phyloP scores from a whole-genome alignment of 2,329 filamentous ascomycete species.

The Ophiostoma australiae region DNA sequence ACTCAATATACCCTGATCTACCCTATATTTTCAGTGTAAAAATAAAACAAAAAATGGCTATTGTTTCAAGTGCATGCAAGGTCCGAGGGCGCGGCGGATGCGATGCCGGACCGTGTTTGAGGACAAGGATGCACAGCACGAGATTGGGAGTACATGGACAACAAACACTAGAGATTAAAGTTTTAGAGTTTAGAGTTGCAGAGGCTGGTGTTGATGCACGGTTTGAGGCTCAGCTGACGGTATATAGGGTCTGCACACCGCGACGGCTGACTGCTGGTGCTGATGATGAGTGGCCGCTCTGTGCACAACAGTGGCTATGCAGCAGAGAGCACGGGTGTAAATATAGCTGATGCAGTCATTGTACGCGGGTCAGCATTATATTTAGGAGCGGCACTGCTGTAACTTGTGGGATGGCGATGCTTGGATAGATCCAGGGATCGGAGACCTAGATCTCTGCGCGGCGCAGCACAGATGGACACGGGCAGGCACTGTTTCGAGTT shows the following conservation, averaged over 20 bases:
- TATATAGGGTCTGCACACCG: neutral
- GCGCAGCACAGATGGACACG: neutral
- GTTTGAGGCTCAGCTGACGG: neutral
- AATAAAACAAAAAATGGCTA: neutral
- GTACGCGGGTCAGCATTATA: neutral
- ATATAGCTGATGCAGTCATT: neutral
- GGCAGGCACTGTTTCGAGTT: no score
- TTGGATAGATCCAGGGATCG: no score
- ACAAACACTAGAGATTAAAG: neutral
- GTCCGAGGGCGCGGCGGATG: neutral
- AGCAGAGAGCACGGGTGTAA: no score
- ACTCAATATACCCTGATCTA: neutral
- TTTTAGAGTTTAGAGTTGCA: neutral
- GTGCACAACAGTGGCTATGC: neutral
- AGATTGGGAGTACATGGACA: no score
- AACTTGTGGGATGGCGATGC: no score
- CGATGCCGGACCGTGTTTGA: neutral
- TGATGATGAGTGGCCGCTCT: neutral
- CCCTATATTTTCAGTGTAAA: neutral
- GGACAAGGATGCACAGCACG: no score
- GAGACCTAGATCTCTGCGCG: neutral
- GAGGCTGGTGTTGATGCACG: neutral
- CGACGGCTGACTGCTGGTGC: no score
- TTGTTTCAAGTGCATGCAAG: neutral
- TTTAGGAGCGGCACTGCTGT: neutral